phyloP scores from a whole-genome alignment of 208 protist genomes.

The Crithidia fasciculata region DNA sequence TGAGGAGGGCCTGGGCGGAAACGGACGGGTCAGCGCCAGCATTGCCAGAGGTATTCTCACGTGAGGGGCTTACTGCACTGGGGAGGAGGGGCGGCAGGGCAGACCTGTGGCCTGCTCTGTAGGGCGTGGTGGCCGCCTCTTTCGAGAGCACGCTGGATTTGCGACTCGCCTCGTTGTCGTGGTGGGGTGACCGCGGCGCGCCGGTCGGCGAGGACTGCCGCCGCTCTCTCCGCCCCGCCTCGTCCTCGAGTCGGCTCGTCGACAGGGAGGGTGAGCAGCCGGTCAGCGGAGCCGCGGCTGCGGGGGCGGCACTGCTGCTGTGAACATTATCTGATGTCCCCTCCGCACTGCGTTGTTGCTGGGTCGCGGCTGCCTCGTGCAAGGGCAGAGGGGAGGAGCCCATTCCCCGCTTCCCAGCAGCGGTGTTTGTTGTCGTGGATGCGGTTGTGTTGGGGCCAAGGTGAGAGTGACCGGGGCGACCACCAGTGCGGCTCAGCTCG shows the following conservation, averaged over 20 bases:
- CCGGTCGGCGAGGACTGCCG: constrained; percentile 2
- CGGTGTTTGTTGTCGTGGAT: background rate
- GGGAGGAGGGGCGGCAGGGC: constrained; percentile 12
- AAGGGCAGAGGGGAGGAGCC: constrained; percentile 18
- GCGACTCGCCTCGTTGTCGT: background rate
- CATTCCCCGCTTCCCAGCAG: constrained; percentile 7
- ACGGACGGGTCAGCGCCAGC: background rate
- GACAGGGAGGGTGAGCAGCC: constrained; percentile 15
- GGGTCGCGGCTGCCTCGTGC: constrained; percentile 25
- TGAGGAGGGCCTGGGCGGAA: background rate
- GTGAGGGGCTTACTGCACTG: background rate
- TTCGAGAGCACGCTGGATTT: constrained; percentile 6
- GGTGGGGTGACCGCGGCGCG: background rate
- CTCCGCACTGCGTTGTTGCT: constrained; percentile 15
- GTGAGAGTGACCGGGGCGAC: background rate
- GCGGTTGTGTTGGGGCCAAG: background rate
- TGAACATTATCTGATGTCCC: background rate
- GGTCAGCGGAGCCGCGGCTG: background rate
- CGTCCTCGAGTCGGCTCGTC: background rate
- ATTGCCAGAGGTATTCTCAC: too few species aligned
- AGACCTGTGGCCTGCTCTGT: background rate
- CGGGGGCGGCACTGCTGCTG: background rate
- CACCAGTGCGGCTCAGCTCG: background rate
- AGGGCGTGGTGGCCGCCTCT: background rate
- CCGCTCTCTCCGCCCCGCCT: background rate